Percentiles rank a stretch among this genome's conserved stretches.
Conservation (phyloP, 306 rosid genomes). For the Canavalia ensiformis region DNA sequence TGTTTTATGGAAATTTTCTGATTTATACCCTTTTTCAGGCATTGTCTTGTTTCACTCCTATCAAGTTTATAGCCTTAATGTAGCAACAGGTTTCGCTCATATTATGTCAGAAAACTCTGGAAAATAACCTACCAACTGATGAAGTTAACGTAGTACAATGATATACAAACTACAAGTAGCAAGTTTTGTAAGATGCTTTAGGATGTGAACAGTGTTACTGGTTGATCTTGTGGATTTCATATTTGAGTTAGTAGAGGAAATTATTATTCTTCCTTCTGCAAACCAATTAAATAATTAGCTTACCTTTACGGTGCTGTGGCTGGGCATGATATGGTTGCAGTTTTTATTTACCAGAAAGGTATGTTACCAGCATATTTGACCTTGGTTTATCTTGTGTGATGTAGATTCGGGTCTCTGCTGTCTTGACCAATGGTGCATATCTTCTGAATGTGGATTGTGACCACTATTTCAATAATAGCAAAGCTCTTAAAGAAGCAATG, state of each 20-base stretch:
- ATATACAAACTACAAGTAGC: slow-evolving; percentile 4
- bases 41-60: slow-evolving; percentile 5
- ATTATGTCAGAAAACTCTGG: slow-evolving; percentile 18
- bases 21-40: not conserved
- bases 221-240: slow-evolving; percentile 11
- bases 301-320: slow-evolving; percentile 7
- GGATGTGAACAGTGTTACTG: slow-evolving; percentile 34
- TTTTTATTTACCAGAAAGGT: not conserved
- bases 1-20: slow-evolving; percentile 32
- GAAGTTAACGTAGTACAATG: slow-evolving; percentile 9
- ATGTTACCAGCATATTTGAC: slow-evolving; percentile 46
- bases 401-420: slow-evolving; percentile 99
- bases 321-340: not conserved
- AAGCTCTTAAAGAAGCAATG: slow-evolving; percentile 99
- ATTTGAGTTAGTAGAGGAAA: not conserved
- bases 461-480: slow-evolving; percentile 97
- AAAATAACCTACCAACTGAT: slow-evolving; percentile 31
- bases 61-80: slow-evolving; percentile 19
- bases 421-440: slow-evolving; percentile 97
- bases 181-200: slow-evolving; percentile 8
- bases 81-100: slow-evolving; percentile 21
- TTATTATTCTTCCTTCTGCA: not conserved
- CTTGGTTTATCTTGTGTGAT: slow-evolving; percentile 43
- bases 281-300: not conserved
- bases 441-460: slow-evolving; percentile 97